A percentile compares a stretch with the other conserved stretches of the same genome.
Evolutionary conservation across 768 basidiomycete species (phyloP).

Genomic region (Saitozyma podzolica): DNA sequence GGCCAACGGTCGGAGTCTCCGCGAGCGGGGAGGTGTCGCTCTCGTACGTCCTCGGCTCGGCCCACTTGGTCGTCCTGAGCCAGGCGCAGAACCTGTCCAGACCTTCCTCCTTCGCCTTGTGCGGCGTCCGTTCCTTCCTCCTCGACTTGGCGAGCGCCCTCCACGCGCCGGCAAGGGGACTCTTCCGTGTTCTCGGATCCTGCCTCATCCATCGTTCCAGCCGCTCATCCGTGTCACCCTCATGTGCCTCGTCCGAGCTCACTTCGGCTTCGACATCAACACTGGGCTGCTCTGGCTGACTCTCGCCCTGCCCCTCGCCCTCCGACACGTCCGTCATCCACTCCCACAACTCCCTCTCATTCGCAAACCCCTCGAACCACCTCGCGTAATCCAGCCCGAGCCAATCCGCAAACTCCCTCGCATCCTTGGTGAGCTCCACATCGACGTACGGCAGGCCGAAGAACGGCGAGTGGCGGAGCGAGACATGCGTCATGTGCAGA

Average conservation of each 20-base stretch:
- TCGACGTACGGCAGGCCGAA: constrained; percentile 27
- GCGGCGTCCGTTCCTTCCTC: constrained; percentile 1
- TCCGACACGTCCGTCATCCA: constrained; percentile 24
- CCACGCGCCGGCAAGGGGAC: neutral
- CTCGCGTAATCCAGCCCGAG: constrained; percentile 26
- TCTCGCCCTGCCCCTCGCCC: neutral
- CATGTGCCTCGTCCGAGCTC: no score
- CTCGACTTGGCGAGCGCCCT: neutral
- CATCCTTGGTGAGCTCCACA: constrained; percentile 19
- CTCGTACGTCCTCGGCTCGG: neutral
- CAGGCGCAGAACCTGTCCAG: constrained; percentile 8
- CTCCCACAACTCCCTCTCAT: constrained; percentile 21
- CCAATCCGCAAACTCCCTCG: constrained; percentile 23
- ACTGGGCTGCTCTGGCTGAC: no score
- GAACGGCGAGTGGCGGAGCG: constrained; percentile 31
- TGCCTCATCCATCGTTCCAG: no score
- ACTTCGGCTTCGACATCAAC: no score
- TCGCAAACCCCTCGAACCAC: constrained; percentile 22
- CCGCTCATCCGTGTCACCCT: no score
- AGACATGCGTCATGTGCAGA: constrained; percentile 23
- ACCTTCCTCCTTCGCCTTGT: constrained; percentile 5
- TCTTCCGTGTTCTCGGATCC: neutral
- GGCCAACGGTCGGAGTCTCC: no score
- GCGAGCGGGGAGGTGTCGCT: no score
- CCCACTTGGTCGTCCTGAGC: constrained; percentile 6